These are phyloP conservation scores for Coleophoma crateriformis DNA, from an alignment of 2,329 filamentous ascomycete genomes.

Conservation along the genomic window DNA sequence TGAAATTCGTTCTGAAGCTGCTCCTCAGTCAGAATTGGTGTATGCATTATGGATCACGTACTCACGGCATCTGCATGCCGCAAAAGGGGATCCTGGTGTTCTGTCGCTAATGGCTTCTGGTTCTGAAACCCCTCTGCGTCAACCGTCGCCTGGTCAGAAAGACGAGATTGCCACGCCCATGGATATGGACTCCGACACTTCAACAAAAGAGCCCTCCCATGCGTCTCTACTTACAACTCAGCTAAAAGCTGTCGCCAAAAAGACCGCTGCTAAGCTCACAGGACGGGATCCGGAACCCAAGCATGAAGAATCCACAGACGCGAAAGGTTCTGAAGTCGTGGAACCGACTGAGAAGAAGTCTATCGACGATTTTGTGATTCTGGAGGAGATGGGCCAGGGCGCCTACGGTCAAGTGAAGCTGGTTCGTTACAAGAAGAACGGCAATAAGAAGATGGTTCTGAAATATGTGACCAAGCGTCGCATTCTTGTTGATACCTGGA, in stretches of 20 bases:
- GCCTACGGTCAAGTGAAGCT: conserved; percentile 98
- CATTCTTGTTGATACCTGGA: conserved; percentile 98
- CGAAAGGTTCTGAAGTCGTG: conserved; percentile 26
- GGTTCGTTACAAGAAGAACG: conserved; percentile 74
- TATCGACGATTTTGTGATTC: conserved; percentile 83
- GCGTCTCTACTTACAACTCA: conserved; percentile 48
- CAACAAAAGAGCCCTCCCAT: conserved; percentile 32
- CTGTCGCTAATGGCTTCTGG: conserved; percentile 61
- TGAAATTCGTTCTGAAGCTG: conserved; percentile 23
- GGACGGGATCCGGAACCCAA: conserved; percentile 28
- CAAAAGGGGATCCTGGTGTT: conserved; percentile 52
- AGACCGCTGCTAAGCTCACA: conserved; percentile 47
- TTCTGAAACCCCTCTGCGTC: conserved; percentile 65
- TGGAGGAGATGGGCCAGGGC: conserved; percentile 98
- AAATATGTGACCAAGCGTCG: conserved; percentile 97
- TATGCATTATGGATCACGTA: conserved; percentile 98
- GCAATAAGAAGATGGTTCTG: conserved; percentile 78
- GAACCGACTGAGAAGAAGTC: conserved; percentile 61
- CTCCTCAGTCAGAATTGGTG: conserved; percentile 69
- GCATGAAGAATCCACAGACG: conserved; percentile 26
- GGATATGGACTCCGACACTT: conserved; percentile 48
- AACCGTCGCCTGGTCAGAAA: conserved; percentile 73
- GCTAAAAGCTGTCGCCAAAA: conserved; percentile 50
- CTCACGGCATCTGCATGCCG: conserved; percentile 82
- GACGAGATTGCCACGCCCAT: conserved; percentile 47